Evolutionary conservation across 371 early-diverging fungal species (phyloP), one percentile per base, ranked within the genome.

Genomic region (Ecytonucleospora hepatopenaei): DNA sequence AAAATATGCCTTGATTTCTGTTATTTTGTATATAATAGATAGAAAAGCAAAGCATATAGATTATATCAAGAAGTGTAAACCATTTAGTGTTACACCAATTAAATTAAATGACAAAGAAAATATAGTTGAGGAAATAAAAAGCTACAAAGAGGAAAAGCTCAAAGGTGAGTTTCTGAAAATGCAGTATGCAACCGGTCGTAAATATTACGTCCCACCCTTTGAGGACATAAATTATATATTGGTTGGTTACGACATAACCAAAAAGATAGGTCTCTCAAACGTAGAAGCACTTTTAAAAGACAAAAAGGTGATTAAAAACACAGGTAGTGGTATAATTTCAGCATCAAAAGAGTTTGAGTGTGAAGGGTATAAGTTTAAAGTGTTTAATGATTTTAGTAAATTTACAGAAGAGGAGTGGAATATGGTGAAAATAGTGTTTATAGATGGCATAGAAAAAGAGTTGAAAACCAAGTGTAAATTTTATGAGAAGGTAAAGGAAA

Each of bases 391-490:
- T 34, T n/a, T 31, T 23, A 24, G 26, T 47, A 48, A 31, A n/a
- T 55, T 63, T 26, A 33, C 27, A 19, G 5, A 48, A 23, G 30
- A 55, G 23, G 60, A 63, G 57, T 63, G 64, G 64, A 21, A 57
- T 21, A 63, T 5, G 30, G 64, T 63, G 2, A 26, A 26, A 24
- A 49, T 40, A 8, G 59, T 63, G 8, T 63, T 57, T 48, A 8
- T 63, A 15, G 35, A 55, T 30, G 30, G 28, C 24, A 4, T 32
- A 12, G 27, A 4, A 17, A 17, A 5, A 12, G 30, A 56, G 27
- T 8, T 30, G 24, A 30, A 24, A 26, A 24, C 4, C 3, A 16
- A 31, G 31, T 8, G 24, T 21, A 3, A 17, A 4, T 4, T 12
- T 56, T 28, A 12, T 16, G 23, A 12, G 5, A 17, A 16, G n/a